phyloP scores from a whole-genome alignment of 2,329 filamentous ascomycete species.

The Diaporthe citriasiana region DNA sequence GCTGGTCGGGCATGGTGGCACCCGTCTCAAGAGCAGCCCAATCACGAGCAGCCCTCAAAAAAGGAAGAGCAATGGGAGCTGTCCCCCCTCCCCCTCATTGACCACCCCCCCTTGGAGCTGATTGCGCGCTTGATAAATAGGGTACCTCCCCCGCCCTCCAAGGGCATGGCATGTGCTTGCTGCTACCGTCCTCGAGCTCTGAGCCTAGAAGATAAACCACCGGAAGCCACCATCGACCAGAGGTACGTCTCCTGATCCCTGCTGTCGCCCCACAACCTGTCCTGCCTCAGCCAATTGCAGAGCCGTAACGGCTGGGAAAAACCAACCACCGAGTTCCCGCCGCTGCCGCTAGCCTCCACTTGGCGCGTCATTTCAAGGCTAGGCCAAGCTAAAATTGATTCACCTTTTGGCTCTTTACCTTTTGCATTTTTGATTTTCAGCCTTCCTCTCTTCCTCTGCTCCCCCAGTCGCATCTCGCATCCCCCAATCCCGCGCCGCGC shows the following conservation, averaged over 20 bases:
- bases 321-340: constrained; percentile 42
- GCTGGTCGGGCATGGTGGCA: constrained; percentile 25
- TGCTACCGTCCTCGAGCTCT: constrained; percentile 30
- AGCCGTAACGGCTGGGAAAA: constrained; percentile 35
- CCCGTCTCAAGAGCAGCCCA: constrained; percentile 28
- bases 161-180: constrained; percentile 50
- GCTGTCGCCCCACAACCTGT: constrained; percentile 2
- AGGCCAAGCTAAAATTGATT: constrained; percentile 44
- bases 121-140: constrained; percentile 54
- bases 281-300: constrained; percentile 32
- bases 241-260: constrained; percentile 39
- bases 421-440: constrained; percentile 48
- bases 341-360: constrained; percentile 36
- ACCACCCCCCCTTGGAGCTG: constrained; percentile 37
- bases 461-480: constrained; percentile 32
- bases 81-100: constrained; percentile 17
- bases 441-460: constrained; percentile 45
- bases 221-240: constrained; percentile 16
- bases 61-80: constrained; percentile 22
- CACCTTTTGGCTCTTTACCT: constrained; percentile 42
- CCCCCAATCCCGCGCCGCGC: constrained; percentile 43
- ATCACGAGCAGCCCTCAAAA: constrained; percentile 3
- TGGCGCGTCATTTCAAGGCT: constrained; percentile 47
- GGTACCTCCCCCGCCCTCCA: constrained; percentile 50
- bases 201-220: constrained; percentile 25